Percentiles rank a stretch among this genome's conserved stretches.
These are phyloP conservation scores for Waltergamsia citrina DNA, from an alignment of 2,329 filamentous ascomycete species.

Conservation along the genomic window DNA sequence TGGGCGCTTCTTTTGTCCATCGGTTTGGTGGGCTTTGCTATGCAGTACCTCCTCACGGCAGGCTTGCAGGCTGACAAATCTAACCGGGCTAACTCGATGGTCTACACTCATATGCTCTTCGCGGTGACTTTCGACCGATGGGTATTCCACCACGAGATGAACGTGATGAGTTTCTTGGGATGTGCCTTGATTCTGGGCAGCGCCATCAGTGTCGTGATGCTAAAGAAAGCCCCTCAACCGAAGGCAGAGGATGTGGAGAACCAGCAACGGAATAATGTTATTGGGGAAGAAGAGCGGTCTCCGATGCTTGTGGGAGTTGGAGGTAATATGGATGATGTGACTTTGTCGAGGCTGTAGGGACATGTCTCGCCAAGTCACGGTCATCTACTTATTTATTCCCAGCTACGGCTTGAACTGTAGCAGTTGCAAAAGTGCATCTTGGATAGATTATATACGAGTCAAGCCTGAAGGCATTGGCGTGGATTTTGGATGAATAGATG, in stretches of 20 bases:
- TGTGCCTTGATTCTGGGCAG: conserved; percentile 44
- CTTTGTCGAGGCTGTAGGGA: conserved; percentile 5
- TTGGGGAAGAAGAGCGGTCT: conserved; percentile 23
- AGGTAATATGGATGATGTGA: conserved; percentile 12
- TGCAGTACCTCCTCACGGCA: conserved; percentile 79
- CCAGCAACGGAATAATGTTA: conserved; percentile 12
- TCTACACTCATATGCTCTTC: conserved; percentile 49
- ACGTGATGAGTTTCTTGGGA: conserved; percentile 36
- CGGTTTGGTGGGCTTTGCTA: conserved; percentile 66
- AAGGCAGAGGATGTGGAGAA: conserved; percentile 22
- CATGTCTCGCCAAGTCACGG: neutral
- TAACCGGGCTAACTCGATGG: conserved; percentile 47
- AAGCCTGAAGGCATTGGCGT: too few relatives aligned
- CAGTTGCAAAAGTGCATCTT: too few relatives aligned
- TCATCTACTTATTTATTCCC: too few relatives aligned
- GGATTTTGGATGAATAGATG: too few relatives aligned
- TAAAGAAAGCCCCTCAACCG: conserved; percentile 22
- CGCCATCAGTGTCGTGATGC: conserved; percentile 38
- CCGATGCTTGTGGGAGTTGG: conserved; percentile 27
- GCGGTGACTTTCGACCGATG: conserved; percentile 41
- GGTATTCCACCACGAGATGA: conserved; percentile 43
- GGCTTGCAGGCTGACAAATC: conserved; percentile 65
- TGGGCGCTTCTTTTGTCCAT: conserved; percentile 62
- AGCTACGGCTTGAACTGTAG: too few relatives aligned
- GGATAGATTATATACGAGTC: too few relatives aligned